A percentile compares a stretch with the other conserved stretches of the same genome.
These are phyloP conservation scores for Alternaria solani DNA, from an alignment of 2,329 filamentous ascomycete genomes.

Conservation along the genomic window DNA sequence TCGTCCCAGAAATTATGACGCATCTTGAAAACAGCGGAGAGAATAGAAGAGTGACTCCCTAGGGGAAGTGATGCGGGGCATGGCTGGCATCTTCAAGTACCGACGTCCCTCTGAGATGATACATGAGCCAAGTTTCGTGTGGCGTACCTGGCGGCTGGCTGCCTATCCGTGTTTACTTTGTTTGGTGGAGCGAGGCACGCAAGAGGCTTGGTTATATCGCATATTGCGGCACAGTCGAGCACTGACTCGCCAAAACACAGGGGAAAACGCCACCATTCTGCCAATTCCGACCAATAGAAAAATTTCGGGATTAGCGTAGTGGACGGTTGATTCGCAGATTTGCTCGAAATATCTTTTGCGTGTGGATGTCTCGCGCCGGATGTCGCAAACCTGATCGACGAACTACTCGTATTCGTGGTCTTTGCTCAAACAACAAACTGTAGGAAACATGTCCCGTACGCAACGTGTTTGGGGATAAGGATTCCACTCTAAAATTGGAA, in stretches of 20 bases:
- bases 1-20: neutral
- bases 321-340: neutral
- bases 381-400: constrained; percentile 1
- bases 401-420: constrained; percentile 2
- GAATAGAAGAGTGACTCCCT: neutral
- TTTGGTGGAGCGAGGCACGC: neutral
- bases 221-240: neutral
- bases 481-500: neutral
- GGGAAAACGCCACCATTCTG: neutral
- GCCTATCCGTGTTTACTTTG: neutral
- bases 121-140: neutral
- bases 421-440: neutral
- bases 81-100: neutral
- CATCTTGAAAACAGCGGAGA: neutral
- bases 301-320: neutral
- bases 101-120: neutral
- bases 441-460: neutral
- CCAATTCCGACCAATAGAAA: neutral
- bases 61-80: neutral
- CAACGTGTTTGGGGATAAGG: neutral
- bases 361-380: neutral
- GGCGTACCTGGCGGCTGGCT: constrained; percentile 2
- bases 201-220: neutral
- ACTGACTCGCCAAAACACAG: constrained; percentile 5
- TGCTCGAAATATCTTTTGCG: neutral